Evolutionary conservation across 495 filamentous ascomycete species (phyloP).

Genomic region (Neurospora tetrasperma): DNA sequence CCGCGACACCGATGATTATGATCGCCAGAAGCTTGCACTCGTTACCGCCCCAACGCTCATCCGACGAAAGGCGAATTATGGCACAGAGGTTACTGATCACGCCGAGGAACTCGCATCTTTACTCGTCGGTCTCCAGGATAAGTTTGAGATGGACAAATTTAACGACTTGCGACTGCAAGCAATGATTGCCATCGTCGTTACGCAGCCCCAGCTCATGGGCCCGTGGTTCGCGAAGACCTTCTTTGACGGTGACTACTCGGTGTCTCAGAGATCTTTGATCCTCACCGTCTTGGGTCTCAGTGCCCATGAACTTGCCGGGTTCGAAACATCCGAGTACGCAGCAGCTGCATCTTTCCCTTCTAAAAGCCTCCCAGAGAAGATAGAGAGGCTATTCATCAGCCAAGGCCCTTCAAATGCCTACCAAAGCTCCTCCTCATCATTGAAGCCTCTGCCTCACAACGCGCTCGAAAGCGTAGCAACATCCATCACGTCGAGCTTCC

Average conservation of each 20-base stretch:
- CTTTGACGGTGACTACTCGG: constrained; percentile 84
- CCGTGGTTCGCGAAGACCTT: constrained; percentile 76
- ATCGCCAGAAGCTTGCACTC: constrained; percentile 72
- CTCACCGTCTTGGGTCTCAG: constrained; percentile 73
- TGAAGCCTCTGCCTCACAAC: constrained; percentile 41
- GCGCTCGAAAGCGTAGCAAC: constrained; percentile 52
- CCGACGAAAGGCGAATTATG: constrained; percentile 77
- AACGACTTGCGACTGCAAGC: constrained; percentile 66
- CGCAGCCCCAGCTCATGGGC: constrained; percentile 66
- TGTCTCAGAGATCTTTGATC: constrained; percentile 70
- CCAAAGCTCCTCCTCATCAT: constrained; percentile 18
- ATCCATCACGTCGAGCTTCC: constrained; percentile 55
- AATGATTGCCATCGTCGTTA: constrained; percentile 73
- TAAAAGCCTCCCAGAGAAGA: constrained; percentile 52
- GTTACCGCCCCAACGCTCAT: constrained; percentile 68
- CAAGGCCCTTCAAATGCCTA: constrained; percentile 9
- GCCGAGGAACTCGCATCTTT: constrained; percentile 67
- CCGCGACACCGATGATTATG: constrained; percentile 71
- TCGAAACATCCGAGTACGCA: constrained; percentile 50
- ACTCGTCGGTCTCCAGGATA: constrained; percentile 72
- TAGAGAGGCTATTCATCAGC: constrained; percentile 40
- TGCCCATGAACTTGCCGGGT: constrained; percentile 81
- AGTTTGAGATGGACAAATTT: constrained; percentile 65
- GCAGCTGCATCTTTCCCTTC: constrained; percentile 52
- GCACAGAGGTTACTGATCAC: constrained; percentile 77